phyloP scores from a whole-genome alignment of 1,139 yeast genomes.

The Magnusiomyces suaveolens region DNA sequence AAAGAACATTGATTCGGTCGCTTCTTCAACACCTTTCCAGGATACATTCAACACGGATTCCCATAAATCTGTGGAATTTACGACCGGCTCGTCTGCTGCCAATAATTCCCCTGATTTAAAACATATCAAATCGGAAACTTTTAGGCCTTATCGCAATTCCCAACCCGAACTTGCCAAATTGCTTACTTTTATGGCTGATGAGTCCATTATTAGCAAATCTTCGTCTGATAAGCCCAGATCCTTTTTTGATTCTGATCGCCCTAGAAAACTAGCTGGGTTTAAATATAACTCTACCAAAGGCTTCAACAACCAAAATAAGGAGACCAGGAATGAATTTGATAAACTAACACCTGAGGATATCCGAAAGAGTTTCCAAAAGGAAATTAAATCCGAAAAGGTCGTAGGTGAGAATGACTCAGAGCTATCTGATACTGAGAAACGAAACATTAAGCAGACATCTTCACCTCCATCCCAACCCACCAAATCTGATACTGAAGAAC shows the following conservation, averaged over 20 bases:
- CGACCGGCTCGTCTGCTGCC: not conserved
- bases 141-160: not conserved
- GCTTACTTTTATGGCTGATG: constrained; percentile 17
- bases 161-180: constrained; percentile 17
- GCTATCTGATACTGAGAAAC: not conserved
- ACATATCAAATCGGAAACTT: not conserved
- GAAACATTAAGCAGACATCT: not conserved
- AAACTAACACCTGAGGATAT: constrained; percentile 15
- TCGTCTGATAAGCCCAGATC: not conserved
- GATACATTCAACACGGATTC: too few relatives aligned
- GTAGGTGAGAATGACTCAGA: not conserved
- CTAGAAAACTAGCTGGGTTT: not conserved
- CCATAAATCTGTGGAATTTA: too few relatives aligned
- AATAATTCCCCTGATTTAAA: not conserved
- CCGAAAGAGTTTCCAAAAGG: not conserved
- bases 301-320: not conserved
- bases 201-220: not conserved
- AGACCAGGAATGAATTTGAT: constrained; percentile 12
- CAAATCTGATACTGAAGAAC: not conserved
- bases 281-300: not conserved
- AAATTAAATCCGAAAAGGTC: not conserved
- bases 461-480: not conserved
- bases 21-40: too few relatives aligned
- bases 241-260: constrained; percentile 8
- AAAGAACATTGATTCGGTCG: too few relatives aligned